phyloP scores from a whole-genome alignment of 306 rosid species.

The Malus asiatica region DNA sequence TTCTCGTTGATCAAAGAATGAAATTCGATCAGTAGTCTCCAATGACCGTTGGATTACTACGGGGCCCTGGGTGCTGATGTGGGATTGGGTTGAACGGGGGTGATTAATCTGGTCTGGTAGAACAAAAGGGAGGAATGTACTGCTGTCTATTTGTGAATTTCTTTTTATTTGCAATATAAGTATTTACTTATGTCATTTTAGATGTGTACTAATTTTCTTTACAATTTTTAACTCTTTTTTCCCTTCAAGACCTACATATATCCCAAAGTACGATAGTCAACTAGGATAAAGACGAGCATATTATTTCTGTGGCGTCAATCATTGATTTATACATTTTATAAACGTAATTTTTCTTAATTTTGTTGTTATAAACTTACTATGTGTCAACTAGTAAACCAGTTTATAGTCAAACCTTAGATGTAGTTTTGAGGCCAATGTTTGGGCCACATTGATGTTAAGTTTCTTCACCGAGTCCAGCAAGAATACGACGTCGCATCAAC shows the following conservation, averaged over 20 bases:
- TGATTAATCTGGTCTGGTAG: background rate
- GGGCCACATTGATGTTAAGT: background rate
- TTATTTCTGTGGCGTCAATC: fast-evolving
- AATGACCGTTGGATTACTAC: background rate
- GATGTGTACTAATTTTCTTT: background rate
- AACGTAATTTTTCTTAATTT: too few relatives aligned
- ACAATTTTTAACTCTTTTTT: background rate
- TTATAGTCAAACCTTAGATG: too few relatives aligned
- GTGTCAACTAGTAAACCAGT: too few relatives aligned
- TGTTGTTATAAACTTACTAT: too few relatives aligned
- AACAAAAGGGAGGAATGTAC: background rate
- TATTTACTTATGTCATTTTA: background rate
- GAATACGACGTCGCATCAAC: background rate
- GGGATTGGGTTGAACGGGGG: background rate
- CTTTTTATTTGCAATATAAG: background rate
- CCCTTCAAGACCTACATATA: background rate
- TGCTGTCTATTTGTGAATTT: background rate
- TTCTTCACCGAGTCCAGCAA: background rate
- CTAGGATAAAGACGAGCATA: too few relatives aligned
- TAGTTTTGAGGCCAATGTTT: background rate
- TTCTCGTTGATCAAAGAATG: background rate
- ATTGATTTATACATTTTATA: too few relatives aligned
- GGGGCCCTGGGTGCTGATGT: background rate
- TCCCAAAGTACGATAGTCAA: too few relatives aligned
- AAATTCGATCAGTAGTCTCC: background rate